Base-by-base conservation (phyloP, 2,329 filamentous ascomycete genomes). In the Calonectria montana region DNA sequence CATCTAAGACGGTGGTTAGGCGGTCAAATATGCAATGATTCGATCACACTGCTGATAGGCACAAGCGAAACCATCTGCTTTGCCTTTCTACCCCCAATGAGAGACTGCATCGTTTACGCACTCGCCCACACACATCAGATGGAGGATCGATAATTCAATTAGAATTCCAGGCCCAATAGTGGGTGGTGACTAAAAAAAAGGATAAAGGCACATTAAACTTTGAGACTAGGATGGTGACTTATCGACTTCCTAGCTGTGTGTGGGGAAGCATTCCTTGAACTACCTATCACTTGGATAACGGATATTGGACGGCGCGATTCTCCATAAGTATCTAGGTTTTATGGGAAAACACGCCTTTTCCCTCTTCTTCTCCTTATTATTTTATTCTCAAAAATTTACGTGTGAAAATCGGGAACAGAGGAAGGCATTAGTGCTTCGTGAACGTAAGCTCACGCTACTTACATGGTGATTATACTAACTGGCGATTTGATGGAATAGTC, bases 101-200 rank as follows among this genome's bases (percentile, higher is more conserved):
- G 9, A 50, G 27, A 57, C n/a, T 35, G 13, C 4, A 57, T 57
- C n/a, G 8, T 35, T 25, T 15, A 7, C 4, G n/a, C 31, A 16
- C 31, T n/a, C 13, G 15, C n/a, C 25, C 43, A 53, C n/a, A 47
- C 45, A 50, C 63, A 55, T 65, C 27, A n/a, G 73, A 62, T 8
- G 67, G 67, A 66, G 35, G 35, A 45, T 55, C 29, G 63, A 55
- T 68, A 50, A 65, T 50, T 69, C 10, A 35, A 62, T 67, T 71
- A 62, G 61, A 73, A 77, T 75, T 69, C 61, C 59, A 71, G 63
- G 69, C 50, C 18, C 65, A 55, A 59, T 69, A 45, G 72, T 75
- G 31, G 13, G 63, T 77, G 27, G 31, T 15, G 21, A 9, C 48
- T 27, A 27, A 25, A 37, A 37, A 41, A 39, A 41, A 64, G 57